Conservation (phyloP, 2,329 filamentous ascomycete genomes). For the Beauveria varroae region DNA sequence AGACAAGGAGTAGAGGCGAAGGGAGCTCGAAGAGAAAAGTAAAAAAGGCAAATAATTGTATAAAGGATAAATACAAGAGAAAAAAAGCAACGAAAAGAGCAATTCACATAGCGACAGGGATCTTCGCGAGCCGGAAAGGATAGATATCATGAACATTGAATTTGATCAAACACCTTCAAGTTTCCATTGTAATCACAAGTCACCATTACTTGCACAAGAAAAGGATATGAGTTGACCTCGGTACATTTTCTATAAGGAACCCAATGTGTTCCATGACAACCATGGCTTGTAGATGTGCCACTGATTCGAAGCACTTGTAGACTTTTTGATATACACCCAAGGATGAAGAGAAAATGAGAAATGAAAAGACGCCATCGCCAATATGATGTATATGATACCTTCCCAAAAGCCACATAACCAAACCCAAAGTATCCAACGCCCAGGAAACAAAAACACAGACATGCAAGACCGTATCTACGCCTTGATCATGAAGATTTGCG, state of each 20-base stretch:
- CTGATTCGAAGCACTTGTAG: not conserved
- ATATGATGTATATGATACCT: not conserved
- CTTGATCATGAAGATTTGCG: slow-evolving; percentile 76
- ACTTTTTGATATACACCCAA: not conserved
- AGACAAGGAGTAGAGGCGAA: slow-evolving; percentile 61
- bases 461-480: slow-evolving; percentile 17
- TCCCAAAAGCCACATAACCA: not conserved
- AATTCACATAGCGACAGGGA: not conserved
- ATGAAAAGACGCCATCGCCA: not conserved
- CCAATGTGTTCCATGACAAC: too few species aligned
- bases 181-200: not conserved
- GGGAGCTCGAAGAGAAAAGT: not conserved
- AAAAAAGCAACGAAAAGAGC: not conserved
- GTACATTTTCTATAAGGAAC: too few species aligned
- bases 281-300: not conserved
- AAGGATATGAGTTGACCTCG: too few species aligned
- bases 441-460: not conserved
- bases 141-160: not conserved
- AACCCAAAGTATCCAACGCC: not conserved
- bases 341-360: not conserved
- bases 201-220: not conserved
- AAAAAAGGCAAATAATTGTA: slow-evolving; percentile 1
- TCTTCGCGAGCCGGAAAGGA: not conserved
- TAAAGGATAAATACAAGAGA: not conserved
- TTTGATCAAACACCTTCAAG: not conserved